A percentile compares a stretch with the other conserved stretches of the same genome.
phyloP scores from a whole-genome alignment of 352 stramenopile species.

The Globisporangium takayamanum region DNA sequence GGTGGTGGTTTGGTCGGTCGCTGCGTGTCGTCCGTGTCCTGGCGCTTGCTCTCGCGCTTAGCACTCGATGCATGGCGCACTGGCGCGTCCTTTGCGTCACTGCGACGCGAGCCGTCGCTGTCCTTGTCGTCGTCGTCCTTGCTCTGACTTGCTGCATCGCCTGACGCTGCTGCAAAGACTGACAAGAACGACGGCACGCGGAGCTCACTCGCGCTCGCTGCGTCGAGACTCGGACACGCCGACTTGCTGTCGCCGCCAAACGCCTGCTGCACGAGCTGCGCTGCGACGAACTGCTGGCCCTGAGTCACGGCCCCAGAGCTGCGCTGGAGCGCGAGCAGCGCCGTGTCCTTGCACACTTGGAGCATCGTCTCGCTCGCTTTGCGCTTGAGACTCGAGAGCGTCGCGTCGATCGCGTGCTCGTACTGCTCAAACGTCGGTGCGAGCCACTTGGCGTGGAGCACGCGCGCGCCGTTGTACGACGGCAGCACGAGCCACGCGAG shows the following conservation, averaged over 20 bases:
- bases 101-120: too few species aligned
- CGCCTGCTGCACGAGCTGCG: conserved; percentile 63
- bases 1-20: neutral
- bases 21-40: neutral
- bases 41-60: neutral
- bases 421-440: conserved; percentile 64
- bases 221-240: neutral
- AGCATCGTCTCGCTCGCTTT: conserved; percentile 60
- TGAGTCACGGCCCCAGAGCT: conserved; percentile 55
- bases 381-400: conserved; percentile 49
- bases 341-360: conserved; percentile 60
- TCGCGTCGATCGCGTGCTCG: conserved; percentile 49
- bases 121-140: too few species aligned
- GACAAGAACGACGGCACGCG: conserved; percentile 19
- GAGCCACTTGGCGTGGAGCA: conserved; percentile 53
- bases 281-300: conserved; percentile 55
- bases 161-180: conserved; percentile 8
- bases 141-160: too few species aligned
- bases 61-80: too few species aligned
- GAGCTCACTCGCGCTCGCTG: conserved; percentile 5
- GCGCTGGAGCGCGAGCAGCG: conserved; percentile 45
- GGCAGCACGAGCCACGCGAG: conserved; percentile 68
- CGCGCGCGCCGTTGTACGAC: conserved; percentile 35
- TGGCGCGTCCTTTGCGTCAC: too few species aligned
- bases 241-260: conserved; percentile 17